These are phyloP conservation scores for Gossypium rotundifolium DNA, from an alignment of 345 rosid species.

Conservation along the genomic window DNA sequence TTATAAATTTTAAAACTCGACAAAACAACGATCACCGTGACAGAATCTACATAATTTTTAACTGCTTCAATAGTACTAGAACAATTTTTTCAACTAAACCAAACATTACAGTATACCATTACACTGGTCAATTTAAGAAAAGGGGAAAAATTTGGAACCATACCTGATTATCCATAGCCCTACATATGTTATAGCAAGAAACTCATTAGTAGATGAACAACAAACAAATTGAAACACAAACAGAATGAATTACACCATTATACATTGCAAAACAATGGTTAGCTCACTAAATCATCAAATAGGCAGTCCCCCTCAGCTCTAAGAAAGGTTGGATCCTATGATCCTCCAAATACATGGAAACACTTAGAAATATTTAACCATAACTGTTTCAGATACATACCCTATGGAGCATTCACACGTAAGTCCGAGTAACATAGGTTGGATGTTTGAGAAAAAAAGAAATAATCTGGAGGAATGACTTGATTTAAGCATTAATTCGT, in stretches of 20 bases:
- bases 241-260: not conserved
- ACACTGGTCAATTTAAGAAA: not conserved
- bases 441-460: not conserved
- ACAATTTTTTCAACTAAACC: not conserved
- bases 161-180: constrained; percentile 98
- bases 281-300: not conserved
- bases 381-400: no score
- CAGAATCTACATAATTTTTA: not conserved
- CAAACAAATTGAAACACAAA: not conserved
- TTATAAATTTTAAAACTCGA: no score
- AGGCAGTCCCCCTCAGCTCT: not conserved
- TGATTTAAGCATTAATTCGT: not conserved
- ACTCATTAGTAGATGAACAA: constrained; percentile 14
- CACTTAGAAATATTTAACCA: no score
- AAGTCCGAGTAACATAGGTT: not conserved
- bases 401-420: no score
- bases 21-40: no score
- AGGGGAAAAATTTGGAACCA: not conserved
- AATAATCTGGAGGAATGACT: not conserved
- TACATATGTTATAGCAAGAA: constrained; percentile 31
- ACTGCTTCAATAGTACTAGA: not conserved
- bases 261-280: not conserved
- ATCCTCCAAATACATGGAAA: no score
- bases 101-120: not conserved
- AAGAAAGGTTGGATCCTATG: not conserved